Percentiles rank a stretch among this genome's conserved stretches.
Evolutionary conservation across 495 filamentous ascomycete species (phyloP).

Genomic region (Neurospora sp.): DNA sequence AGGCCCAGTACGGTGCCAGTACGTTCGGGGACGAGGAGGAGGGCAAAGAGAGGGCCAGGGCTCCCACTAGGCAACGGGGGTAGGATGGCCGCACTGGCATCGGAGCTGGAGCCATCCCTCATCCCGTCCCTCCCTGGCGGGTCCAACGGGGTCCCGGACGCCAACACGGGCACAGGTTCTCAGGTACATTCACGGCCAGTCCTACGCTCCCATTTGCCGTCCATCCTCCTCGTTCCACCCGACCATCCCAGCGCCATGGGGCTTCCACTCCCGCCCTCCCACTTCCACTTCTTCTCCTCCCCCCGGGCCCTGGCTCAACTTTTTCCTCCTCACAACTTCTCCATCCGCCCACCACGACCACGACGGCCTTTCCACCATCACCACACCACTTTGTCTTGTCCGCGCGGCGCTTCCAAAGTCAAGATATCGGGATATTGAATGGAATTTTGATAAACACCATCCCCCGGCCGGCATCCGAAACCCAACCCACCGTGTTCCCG

Average conservation of each 20-base stretch:
- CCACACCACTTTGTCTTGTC: not conserved
- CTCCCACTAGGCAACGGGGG: not conserved
- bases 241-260: conserved; percentile 13
- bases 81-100: conserved; percentile 12
- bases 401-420: no score
- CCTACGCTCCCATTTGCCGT: conserved; percentile 20
- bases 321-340: conserved; percentile 18
- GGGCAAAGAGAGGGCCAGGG: not conserved
- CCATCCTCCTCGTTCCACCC: conserved; percentile 3
- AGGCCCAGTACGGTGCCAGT: not conserved
- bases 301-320: conserved; percentile 21
- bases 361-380: not conserved
- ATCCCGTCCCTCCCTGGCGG: conserved; percentile 20
- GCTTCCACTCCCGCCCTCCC: conserved; percentile 32
- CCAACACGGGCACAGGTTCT: not conserved
- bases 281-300: conserved; percentile 27
- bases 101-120: conserved; percentile 13
- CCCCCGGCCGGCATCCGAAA: not conserved
- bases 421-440: not conserved
- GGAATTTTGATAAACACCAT: not conserved
- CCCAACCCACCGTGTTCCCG: not conserved
- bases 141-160: conserved; percentile 10
- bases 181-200: conserved; percentile 7
- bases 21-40: conserved; percentile 16
- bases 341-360: not conserved